Evolutionary conservation across 1,284 basidiomycete genomes (phyloP).

Genomic region (Irpex sp.): DNA sequence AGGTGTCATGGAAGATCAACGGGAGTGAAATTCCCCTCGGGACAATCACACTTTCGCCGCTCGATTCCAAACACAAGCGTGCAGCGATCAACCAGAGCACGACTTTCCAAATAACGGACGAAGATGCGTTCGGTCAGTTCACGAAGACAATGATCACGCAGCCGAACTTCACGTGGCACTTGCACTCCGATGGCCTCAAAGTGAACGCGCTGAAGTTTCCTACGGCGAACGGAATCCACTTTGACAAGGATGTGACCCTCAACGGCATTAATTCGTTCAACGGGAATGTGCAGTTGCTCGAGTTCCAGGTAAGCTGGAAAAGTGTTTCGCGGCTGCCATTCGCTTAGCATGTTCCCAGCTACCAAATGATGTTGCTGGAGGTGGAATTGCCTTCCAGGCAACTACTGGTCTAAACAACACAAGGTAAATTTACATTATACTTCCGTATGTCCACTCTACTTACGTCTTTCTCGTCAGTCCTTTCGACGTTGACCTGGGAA

Average conservation of each 20-base stretch:
- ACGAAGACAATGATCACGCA: conserved; percentile 61
- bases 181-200: conserved; percentile 53
- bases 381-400: conserved; percentile 67
- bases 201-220: conserved; percentile 73
- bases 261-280: conserved; percentile 69
- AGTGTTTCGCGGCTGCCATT: background rate
- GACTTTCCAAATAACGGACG: conserved; percentile 50
- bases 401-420: conserved; percentile 60
- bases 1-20: conserved; percentile 24
- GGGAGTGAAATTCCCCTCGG: conserved; percentile 45
- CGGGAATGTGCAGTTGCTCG: conserved; percentile 52
- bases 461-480: conserved; percentile 39
- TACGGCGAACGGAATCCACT: conserved; percentile 55
- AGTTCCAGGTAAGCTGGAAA: conserved; percentile 41
- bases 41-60: conserved; percentile 39
- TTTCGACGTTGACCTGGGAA: conserved; percentile 69
- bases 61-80: conserved; percentile 47
- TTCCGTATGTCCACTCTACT: background rate
- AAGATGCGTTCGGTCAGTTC: conserved; percentile 55
- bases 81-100: conserved; percentile 58
- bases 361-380: conserved; percentile 66
- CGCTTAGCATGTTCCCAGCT: conserved; percentile 25
- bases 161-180: conserved; percentile 69
- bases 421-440: conserved; percentile 38
- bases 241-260: conserved; percentile 55